Evolutionary conservation across 1,284 basidiomycete species (phyloP).

Genomic region (Golubevia sp.): DNA sequence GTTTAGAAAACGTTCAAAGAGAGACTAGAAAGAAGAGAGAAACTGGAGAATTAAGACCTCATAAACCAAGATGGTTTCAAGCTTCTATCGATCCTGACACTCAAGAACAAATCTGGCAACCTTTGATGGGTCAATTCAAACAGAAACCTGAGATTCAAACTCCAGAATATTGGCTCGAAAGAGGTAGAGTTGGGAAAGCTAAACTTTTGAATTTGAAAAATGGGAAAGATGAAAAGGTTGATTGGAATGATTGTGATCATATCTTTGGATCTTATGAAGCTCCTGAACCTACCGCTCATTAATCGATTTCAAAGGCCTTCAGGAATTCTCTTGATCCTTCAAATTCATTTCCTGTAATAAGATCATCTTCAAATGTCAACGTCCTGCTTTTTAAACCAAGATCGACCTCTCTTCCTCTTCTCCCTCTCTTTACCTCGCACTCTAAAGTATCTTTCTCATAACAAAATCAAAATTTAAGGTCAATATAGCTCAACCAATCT

Average conservation of each 20-base stretch:
- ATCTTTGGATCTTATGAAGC: constrained; percentile 69
- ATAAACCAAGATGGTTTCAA: constrained; percentile 71
- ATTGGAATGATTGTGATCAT: constrained; percentile 75
- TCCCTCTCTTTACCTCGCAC: too few species aligned
- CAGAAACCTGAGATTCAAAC: constrained; percentile 55
- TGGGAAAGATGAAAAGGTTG: constrained; percentile 38
- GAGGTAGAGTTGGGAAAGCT: constrained; percentile 71
- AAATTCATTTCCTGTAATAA: too few species aligned
- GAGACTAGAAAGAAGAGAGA: constrained; percentile 77
- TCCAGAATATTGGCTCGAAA: constrained; percentile 78
- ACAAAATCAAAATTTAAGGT: too few species aligned
- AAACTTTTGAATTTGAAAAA: too few species aligned
- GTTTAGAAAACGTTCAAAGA: constrained; percentile 87
- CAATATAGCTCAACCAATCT: too few species aligned
- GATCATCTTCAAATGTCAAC: too few species aligned
- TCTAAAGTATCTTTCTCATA: too few species aligned
- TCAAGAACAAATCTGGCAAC: constrained; percentile 46
- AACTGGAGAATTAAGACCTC: constrained; percentile 73
- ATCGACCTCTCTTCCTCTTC: too few species aligned
- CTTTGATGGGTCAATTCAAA: constrained; percentile 20
- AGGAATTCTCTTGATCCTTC: too few species aligned
- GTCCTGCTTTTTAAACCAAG: too few species aligned
- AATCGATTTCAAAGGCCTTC: too few species aligned
- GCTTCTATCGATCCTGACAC: constrained; percentile 41
- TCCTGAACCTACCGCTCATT: too few species aligned